phyloP scores from a whole-genome alignment of 2,329 filamentous ascomycete species.

The Trichocomaceae sp. region DNA sequence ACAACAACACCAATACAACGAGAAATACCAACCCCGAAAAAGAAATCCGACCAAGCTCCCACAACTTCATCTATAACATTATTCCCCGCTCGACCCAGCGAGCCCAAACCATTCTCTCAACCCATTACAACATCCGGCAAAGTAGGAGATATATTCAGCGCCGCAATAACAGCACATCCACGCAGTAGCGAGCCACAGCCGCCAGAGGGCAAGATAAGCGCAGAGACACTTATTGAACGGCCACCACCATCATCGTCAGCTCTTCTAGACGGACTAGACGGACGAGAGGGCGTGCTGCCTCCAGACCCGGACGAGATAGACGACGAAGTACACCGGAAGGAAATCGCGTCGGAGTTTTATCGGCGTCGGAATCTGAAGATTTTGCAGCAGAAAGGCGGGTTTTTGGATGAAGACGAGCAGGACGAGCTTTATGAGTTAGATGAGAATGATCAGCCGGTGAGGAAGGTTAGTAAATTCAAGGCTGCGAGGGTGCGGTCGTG shows the following conservation, averaged over 20 bases:
- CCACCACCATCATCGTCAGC: too few relatives aligned
- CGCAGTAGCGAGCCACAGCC: slow-evolving; percentile 24
- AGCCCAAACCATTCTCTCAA: slow-evolving; percentile 35
- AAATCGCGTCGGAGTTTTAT: slow-evolving; percentile 78
- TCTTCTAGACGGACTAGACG: slow-evolving; percentile 7
- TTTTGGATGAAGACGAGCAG: slow-evolving; percentile 64
- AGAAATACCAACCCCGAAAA: slow-evolving; percentile 3
- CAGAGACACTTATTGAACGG: slow-evolving; percentile 53
- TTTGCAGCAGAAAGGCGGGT: slow-evolving; percentile 73
- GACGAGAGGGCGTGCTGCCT: slow-evolving; percentile 23
- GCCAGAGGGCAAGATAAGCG: slow-evolving; percentile 48
- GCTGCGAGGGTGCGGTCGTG: slow-evolving; percentile 38
- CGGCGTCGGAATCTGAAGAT: slow-evolving; percentile 76
- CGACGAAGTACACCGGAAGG: slow-evolving; percentile 63
- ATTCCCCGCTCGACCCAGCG: slow-evolving; percentile 32
- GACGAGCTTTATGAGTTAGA: slow-evolving; percentile 54
- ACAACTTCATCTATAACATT: slow-evolving; percentile 25
- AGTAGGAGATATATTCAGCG: slow-evolving; percentile 7
- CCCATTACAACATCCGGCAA: slow-evolving; percentile 23
- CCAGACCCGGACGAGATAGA: slow-evolving; percentile 63
- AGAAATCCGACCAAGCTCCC: slow-evolving; percentile 18
- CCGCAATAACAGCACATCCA: neutral
- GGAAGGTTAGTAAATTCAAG: slow-evolving; percentile 42
- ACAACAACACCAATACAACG: neutral
- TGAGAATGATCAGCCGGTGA: slow-evolving; percentile 21